These are phyloP conservation scores for Fusarium continuum DNA, from an alignment of 2,329 filamentous ascomycete species.

Conservation along the genomic window DNA sequence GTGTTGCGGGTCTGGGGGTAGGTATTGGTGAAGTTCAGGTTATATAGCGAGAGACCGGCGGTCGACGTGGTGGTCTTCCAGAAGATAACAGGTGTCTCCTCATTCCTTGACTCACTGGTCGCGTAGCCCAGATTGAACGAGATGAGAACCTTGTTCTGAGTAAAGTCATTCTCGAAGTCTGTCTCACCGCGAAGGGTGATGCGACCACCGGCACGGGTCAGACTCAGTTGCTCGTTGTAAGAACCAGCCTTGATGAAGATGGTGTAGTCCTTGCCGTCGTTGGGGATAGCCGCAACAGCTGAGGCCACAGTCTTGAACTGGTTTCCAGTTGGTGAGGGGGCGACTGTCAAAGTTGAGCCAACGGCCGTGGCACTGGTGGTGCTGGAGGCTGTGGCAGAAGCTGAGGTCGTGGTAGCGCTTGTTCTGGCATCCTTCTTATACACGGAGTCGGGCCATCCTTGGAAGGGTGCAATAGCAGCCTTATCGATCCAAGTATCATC, in stretches of 20 bases:
- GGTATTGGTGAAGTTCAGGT: constrained; percentile 63
- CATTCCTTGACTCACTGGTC: constrained; percentile 53
- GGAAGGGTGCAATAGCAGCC: constrained; percentile 42
- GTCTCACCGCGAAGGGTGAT: constrained; percentile 38
- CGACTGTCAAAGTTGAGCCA: constrained; percentile 39
- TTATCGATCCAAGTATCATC: constrained; percentile 47
- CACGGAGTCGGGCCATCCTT: constrained; percentile 43
- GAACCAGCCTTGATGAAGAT: constrained; percentile 38
- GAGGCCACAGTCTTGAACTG: constrained; percentile 54
- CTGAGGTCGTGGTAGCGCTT: constrained; percentile 6
- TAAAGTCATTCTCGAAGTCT: constrained; percentile 35
- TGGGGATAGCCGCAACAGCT: constrained; percentile 53
- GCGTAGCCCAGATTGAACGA: constrained; percentile 33
- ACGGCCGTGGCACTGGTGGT: constrained; percentile 1
- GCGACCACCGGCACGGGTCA: constrained; percentile 24
- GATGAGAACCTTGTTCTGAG: constrained; percentile 33
- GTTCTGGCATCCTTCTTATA: constrained; percentile 24
- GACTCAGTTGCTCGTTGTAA: constrained; percentile 35
- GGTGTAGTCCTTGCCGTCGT: constrained; percentile 36
- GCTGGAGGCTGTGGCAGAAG: constrained; percentile 14
- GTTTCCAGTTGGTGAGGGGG: constrained; percentile 47
- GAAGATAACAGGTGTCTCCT: constrained; percentile 56
- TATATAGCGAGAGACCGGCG: constrained; percentile 65
- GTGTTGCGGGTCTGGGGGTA: constrained; percentile 56
- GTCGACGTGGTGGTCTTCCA: constrained; percentile 55